Conservation (phyloP, 1,284 basidiomycete species). For the Boletus hoseneyae region DNA sequence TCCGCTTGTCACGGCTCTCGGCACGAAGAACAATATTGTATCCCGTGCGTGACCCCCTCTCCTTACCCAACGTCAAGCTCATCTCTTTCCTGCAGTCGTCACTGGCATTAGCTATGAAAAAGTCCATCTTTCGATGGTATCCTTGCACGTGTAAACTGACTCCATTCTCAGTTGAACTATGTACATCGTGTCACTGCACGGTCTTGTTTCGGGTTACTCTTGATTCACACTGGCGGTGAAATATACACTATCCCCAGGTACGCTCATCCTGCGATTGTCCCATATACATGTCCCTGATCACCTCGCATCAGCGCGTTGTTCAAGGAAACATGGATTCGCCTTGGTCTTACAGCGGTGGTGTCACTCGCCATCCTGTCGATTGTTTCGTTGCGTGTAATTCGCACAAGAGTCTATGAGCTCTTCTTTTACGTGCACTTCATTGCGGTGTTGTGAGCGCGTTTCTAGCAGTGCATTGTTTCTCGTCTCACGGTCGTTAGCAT, state of each 20-base stretch:
- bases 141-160: constrained; percentile 4
- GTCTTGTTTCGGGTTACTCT: constrained; percentile 44
- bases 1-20: constrained; percentile 59
- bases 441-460: constrained; percentile 37
- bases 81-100: constrained; percentile 37
- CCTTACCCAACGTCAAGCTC: constrained; percentile 1
- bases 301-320: constrained; percentile 7
- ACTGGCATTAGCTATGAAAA: constrained; percentile 62
- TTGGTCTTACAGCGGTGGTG: constrained; percentile 39
- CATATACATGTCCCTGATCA: background rate
- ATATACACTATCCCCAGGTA: constrained; percentile 25
- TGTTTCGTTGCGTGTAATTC: constrained; percentile 43
- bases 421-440: constrained; percentile 45
- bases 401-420: constrained; percentile 43
- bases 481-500: constrained; percentile 31
- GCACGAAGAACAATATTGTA: constrained; percentile 62
- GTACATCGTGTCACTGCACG: constrained; percentile 54
- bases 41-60: constrained; percentile 39
- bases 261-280: background rate
- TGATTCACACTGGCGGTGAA: constrained; percentile 47
- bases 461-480: too few species aligned
- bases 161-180: constrained; percentile 41
- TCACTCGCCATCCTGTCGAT: constrained; percentile 39
- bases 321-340: constrained; percentile 34
- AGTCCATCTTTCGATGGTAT: constrained; percentile 27